Evolutionary conservation across 1,284 basidiomycete species (phyloP).

Genomic region (Papiliotrema laurentii): DNA sequence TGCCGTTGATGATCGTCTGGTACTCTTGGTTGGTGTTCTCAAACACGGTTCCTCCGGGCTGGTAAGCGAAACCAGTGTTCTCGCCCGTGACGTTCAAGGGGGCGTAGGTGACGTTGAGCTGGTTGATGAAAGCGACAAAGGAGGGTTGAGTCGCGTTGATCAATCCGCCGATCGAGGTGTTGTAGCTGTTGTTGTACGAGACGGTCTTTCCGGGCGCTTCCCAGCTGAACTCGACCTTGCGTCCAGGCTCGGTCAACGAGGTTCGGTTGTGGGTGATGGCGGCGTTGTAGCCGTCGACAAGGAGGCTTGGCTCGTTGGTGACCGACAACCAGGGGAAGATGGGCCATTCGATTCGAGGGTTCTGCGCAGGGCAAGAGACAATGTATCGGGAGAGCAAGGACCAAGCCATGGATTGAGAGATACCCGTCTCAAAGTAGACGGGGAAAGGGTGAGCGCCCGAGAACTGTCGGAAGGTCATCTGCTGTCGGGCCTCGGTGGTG

Average conservation of each 20-base stretch:
- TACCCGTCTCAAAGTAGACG: slow-evolving; percentile 49
- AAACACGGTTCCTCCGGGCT: slow-evolving; percentile 54
- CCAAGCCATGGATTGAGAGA: slow-evolving; percentile 62
- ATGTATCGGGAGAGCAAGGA: slow-evolving; percentile 60
- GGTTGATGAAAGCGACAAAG: slow-evolving; percentile 55
- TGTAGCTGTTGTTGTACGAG: slow-evolving; percentile 56
- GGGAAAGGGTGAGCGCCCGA: slow-evolving; percentile 61
- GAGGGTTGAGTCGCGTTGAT: slow-evolving; percentile 11
- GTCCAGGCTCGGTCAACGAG: slow-evolving; percentile 52
- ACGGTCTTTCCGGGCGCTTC: slow-evolving; percentile 56
- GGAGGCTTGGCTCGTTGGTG: slow-evolving; percentile 30
- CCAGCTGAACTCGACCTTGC: slow-evolving; percentile 55
- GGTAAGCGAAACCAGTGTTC: slow-evolving; percentile 51
- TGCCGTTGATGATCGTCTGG: slow-evolving; percentile 51
- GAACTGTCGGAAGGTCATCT: slow-evolving; percentile 64
- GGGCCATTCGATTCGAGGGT: slow-evolving; percentile 54
- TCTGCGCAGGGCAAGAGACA: slow-evolving; percentile 57
- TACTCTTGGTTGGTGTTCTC: slow-evolving; percentile 15
- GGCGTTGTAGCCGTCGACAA: slow-evolving; percentile 39
- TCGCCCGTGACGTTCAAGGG: slow-evolving; percentile 50
- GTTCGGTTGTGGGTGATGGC: slow-evolving; percentile 56
- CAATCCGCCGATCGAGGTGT: slow-evolving; percentile 43
- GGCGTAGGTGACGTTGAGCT: slow-evolving; percentile 63
- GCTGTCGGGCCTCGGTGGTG: slow-evolving; percentile 62
- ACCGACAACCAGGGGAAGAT: slow-evolving; percentile 32